Base-by-base conservation (phyloP, 495 filamentous ascomycete genomes). In the Alectoria sarmentosa region DNA sequence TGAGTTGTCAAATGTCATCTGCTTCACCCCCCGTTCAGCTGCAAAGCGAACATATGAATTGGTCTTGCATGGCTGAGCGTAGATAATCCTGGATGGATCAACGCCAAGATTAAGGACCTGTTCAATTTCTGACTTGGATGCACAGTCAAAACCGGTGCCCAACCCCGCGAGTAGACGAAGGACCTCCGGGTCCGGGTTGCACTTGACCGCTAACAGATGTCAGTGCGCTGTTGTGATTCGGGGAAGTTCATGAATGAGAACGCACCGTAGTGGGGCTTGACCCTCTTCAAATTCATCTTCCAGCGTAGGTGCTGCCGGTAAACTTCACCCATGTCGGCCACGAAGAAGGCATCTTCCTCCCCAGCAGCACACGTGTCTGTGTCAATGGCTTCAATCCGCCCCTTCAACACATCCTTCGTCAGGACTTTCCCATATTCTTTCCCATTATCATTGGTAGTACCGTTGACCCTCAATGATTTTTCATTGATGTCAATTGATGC, bases 1-100 rank as follows among this genome's bases (percentile, higher is more conserved):
- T 67, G 91, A 86, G 70, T 98, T 97, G 80, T 99, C 94, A 70
- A 98, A 97, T 15, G 94, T 98, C 92, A 99, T 98, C 80, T 96
- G 91, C 79, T 90, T 95, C 70, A 99, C 93, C 65, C 86, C 88
- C 62, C 88, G 75, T 73, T 86, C 82, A 63, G 87, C 84, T 60
- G 93, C 93, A 70, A 90, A 96, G 70, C 92, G 90, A 66, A 98
- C 80, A 76, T 97, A 96, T 46, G 92, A 96, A 76, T 95, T 96
- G 72, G 94, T 97, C 84, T 98, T 98, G 88, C 95, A 98, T 52
- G 94, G 94, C 75, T 99, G 95, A 58, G 94, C 95, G 72, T 97
- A 99, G 77, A 99, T 96, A 80, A 99, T 96, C 70, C 92, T 91
- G 62, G 86, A 84, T 5, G 95, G 91, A 72, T 92, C 90, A 65